phyloP scores from a whole-genome alignment of 345 rosid species.

The Pistacia integerrima region DNA sequence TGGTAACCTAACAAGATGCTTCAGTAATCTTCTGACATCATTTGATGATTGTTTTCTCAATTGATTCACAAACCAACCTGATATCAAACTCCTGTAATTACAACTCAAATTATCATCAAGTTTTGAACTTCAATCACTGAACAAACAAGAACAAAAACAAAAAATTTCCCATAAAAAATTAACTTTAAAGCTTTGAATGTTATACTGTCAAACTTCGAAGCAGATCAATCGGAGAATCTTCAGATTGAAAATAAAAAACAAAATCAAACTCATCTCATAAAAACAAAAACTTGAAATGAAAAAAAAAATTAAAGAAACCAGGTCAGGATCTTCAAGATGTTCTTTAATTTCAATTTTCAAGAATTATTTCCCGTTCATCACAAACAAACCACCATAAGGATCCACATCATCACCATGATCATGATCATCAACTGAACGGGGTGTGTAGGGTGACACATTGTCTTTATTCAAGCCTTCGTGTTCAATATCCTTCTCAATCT shows the following conservation, averaged over 20 bases:
- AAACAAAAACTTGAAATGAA: conserved; percentile 4
- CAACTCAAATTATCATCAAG: conserved; percentile 10
- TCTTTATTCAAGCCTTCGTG: conserved; percentile 18
- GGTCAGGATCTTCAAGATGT: conserved; percentile 86
- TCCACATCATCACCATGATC: conserved; percentile 64
- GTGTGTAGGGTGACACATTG: conserved; percentile 43
- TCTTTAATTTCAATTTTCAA: conserved; percentile 54
- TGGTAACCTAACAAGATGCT: conserved; percentile 74
- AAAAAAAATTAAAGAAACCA: conserved; percentile 45
- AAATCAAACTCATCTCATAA: conserved; percentile 7
- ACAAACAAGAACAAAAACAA: neutral
- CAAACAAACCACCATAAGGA: conserved; percentile 87
- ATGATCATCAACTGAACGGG: conserved; percentile 44
- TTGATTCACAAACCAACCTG: conserved; percentile 67
- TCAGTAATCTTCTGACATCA: conserved; percentile 75
- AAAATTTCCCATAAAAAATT: neutral
- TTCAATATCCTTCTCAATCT: conserved; percentile 36
- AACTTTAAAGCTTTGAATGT: conserved; percentile 76
- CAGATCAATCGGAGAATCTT: conserved; percentile 82
- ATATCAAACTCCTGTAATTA: conserved; percentile 67
- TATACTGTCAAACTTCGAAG: conserved; percentile 89
- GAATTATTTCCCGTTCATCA: conserved; percentile 81
- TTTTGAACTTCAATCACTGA: conserved; percentile 2
- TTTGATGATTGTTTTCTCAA: conserved; percentile 73
- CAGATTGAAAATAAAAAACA: conserved; percentile 49